Evolutionary conservation across 768 basidiomycete species (phyloP).

Genomic region (Cytidiella melzeri): DNA sequence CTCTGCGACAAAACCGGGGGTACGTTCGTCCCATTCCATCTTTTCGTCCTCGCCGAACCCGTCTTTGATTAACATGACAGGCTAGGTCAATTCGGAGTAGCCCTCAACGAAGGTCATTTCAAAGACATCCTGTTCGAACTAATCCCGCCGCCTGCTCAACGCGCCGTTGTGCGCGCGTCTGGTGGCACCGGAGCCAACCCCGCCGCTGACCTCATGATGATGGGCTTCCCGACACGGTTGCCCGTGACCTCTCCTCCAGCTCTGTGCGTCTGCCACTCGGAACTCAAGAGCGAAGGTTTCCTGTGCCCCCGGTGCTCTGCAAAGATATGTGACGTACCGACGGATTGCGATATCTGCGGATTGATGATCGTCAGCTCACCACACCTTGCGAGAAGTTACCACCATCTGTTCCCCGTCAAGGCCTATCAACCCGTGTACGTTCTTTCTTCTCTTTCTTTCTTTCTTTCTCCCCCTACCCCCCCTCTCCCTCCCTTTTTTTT

Average conservation of each 20-base stretch:
- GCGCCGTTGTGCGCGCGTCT: slow-evolving; percentile 41
- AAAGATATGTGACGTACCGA: slow-evolving; percentile 96
- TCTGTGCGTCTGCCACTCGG: slow-evolving; percentile 90
- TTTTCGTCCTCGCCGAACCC: background rate
- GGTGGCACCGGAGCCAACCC: slow-evolving; percentile 47
- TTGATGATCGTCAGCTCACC: slow-evolving; percentile 98
- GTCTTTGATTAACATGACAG: slow-evolving; percentile 2
- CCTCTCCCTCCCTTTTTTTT: slow-evolving; percentile 2
- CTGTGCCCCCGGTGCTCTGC: slow-evolving; percentile 90
- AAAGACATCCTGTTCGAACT: slow-evolving; percentile 94
- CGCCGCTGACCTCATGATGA: slow-evolving; percentile 93
- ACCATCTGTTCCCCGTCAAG: slow-evolving; percentile 93
- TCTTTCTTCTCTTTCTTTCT: slow-evolving; percentile 3
- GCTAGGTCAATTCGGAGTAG: slow-evolving; percentile 88
- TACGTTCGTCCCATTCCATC: slow-evolving; percentile 31
- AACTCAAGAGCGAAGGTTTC: slow-evolving; percentile 89
- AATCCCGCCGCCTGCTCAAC: slow-evolving; percentile 89
- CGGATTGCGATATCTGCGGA: slow-evolving; percentile 95
- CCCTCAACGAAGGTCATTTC: slow-evolving; percentile 95
- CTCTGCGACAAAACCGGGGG: slow-evolving; percentile 91
- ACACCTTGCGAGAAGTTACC: slow-evolving; percentile 93
- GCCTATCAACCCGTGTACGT: slow-evolving; percentile 78
- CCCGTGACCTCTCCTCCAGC: slow-evolving; percentile 78
- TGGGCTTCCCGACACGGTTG: slow-evolving; percentile 95
- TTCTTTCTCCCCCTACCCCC: too few species aligned